Evolutionary conservation across 2,329 filamentous ascomycete genomes (phyloP).

Genomic region (Magnaporthiopsis incrustans): DNA sequence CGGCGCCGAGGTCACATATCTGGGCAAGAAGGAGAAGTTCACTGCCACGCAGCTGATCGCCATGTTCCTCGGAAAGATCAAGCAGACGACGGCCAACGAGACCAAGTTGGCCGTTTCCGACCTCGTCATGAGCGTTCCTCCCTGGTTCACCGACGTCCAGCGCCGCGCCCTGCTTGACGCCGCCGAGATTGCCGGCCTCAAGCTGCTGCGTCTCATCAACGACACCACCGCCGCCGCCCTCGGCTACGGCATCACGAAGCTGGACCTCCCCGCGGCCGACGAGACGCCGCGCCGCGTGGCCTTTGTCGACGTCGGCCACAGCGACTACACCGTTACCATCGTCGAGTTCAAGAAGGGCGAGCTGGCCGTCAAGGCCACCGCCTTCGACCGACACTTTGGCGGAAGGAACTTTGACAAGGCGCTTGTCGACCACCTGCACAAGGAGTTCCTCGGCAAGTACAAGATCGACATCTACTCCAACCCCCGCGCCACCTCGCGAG

Average conservation of each 20-base stretch:
- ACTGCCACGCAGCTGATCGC: conserved; percentile 87
- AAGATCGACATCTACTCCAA: conserved; percentile 93
- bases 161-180: conserved; percentile 84
- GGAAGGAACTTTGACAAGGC: conserved; percentile 96
- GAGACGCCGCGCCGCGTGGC: conserved; percentile 87
- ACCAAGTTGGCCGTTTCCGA: conserved; percentile 87
- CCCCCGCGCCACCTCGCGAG: conserved; percentile 80
- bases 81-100: conserved; percentile 77
- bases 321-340: conserved; percentile 88
- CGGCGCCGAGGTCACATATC: conserved; percentile 85
- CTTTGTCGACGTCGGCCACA: conserved; percentile 94
- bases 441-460: conserved; percentile 96
- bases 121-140: conserved; percentile 86
- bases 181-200: conserved; percentile 86
- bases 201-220: conserved; percentile 90
- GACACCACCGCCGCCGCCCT: conserved; percentile 94
- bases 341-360: conserved; percentile 98
- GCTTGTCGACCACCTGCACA: conserved; percentile 86
- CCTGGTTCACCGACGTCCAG: conserved; percentile 96
- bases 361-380: conserved; percentile 83
- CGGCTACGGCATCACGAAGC: conserved; percentile 96
- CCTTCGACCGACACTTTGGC: conserved; percentile 93
- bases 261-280: conserved; percentile 79
- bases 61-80: conserved; percentile 95
- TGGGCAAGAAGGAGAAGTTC: conserved; percentile 93